These are phyloP conservation scores for Globisporangium perplexum DNA, from an alignment of 352 stramenopile genomes.

Conservation along the genomic window DNA sequence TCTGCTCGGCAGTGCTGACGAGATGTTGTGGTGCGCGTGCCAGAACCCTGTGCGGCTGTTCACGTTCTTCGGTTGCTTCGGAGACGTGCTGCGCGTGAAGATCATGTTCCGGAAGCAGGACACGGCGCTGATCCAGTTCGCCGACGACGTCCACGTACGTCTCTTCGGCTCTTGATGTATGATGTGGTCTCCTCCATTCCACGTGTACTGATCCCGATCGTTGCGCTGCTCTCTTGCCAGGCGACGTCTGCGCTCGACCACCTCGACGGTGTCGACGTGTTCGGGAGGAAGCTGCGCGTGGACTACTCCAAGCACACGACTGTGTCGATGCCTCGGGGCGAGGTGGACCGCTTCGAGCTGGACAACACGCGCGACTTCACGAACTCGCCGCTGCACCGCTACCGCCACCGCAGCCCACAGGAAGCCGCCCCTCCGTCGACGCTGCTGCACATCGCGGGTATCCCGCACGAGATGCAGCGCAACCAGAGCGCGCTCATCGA, in stretches of 20 bases:
- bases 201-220: background rate
- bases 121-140: conserved; percentile 77
- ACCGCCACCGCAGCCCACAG: conserved; percentile 53
- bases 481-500: conserved; percentile 51
- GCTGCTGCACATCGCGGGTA: conserved; percentile 69
- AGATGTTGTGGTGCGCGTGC: background rate
- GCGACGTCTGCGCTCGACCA: conserved; percentile 73
- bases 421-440: conserved; percentile 61
- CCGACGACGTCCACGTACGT: conserved; percentile 67
- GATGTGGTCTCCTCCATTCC: no score
- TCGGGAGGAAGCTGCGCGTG: conserved; percentile 74
- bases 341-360: conserved; percentile 77
- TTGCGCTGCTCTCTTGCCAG: conserved; percentile 13
- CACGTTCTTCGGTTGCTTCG: conserved; percentile 82
- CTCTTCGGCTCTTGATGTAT: background rate
- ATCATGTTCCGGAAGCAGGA: conserved; percentile 86
- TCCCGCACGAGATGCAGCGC: conserved; percentile 61
- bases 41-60: conserved; percentile 66
- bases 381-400: conserved; percentile 69
- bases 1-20: background rate
- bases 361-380: conserved; percentile 81
- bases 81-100: conserved; percentile 78
- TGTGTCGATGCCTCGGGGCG: conserved; percentile 74
- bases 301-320: conserved; percentile 80
- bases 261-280: conserved; percentile 66